A percentile compares a stretch with the other conserved stretches of the same genome.
phyloP scores from a whole-genome alignment of 495 filamentous ascomycete genomes.

The Parmelia sp. region DNA sequence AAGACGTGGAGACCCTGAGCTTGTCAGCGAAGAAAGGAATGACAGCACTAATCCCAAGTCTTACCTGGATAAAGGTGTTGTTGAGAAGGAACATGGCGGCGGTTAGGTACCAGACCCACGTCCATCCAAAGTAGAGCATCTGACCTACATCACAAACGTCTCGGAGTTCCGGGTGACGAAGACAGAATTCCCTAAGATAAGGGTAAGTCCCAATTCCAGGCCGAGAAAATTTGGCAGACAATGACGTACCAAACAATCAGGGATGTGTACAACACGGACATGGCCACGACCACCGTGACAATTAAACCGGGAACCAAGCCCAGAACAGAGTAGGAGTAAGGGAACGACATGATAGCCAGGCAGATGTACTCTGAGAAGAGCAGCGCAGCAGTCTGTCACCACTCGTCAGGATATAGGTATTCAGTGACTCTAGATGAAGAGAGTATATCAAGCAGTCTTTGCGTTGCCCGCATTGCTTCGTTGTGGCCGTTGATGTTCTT shows the following conservation, averaged over 20 bases:
- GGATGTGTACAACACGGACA: conserved; percentile 77
- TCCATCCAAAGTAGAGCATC: conserved; percentile 74
- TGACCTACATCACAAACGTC: conserved; percentile 91
- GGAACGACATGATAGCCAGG: conserved; percentile 90
- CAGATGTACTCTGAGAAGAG: conserved; percentile 92
- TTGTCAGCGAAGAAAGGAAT: conserved; percentile 21
- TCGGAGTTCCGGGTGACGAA: conserved; percentile 77
- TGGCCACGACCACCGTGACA: conserved; percentile 68
- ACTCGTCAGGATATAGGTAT: conserved; percentile 16
- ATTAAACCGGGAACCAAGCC: conserved; percentile 84
- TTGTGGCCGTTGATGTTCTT: conserved; percentile 8
- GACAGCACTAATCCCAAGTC: background rate
- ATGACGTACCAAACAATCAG: conserved; percentile 61
- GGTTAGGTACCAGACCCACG: conserved; percentile 75
- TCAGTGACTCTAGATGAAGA: background rate
- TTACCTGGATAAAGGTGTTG: conserved; percentile 78
- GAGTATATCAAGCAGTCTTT: no score
- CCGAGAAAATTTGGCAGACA: background rate
- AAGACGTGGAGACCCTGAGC: conserved; percentile 66
- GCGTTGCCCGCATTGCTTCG: background rate
- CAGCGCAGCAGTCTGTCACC: conserved; percentile 64
- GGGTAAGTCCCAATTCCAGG: conserved; percentile 14
- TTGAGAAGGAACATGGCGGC: conserved; percentile 86
- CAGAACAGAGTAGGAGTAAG: conserved; percentile 79
- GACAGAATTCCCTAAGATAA: conserved; percentile 62